A percentile compares a stretch with the other conserved stretches of the same genome.
These are phyloP conservation scores for Mycena rebaudengoi DNA, from an alignment of 768 basidiomycete species.

Conservation along the genomic window DNA sequence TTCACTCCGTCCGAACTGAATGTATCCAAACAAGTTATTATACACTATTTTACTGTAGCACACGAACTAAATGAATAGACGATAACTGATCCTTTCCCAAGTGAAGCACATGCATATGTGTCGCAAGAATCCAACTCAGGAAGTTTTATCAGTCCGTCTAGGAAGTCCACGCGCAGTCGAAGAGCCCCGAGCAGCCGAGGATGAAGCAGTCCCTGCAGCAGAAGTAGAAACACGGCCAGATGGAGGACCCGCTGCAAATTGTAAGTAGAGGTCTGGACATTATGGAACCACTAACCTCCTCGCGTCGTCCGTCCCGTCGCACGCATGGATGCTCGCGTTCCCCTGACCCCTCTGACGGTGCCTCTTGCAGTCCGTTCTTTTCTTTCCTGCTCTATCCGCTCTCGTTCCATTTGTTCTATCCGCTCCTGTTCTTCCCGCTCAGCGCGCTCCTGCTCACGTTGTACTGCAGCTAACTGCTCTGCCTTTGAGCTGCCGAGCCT, in stretches of 20 bases:
- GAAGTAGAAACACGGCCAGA: background rate
- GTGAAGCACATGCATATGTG: no score
- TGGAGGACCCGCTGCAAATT: background rate
- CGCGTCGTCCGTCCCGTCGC: constrained; percentile 49
- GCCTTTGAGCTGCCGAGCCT: constrained; percentile 54
- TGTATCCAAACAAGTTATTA: no score
- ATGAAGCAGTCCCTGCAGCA: background rate
- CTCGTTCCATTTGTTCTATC: constrained; percentile 58
- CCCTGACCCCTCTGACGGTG: constrained; percentile 74
- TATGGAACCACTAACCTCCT: constrained; percentile 41
- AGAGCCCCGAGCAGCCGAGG: constrained; percentile 1
- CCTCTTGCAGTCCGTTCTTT: constrained; percentile 56
- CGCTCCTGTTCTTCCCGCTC: no score
- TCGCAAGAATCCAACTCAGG: no score
- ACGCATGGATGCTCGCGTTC: constrained; percentile 72
- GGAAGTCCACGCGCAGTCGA: constrained; percentile 12
- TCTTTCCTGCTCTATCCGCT: constrained; percentile 53
- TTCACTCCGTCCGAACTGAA: no score
- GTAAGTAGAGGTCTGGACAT: background rate
- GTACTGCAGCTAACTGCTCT: constrained; percentile 48
- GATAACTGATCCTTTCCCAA: no score
- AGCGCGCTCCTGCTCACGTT: constrained; percentile 54
- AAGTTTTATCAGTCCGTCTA: constrained; percentile 8
- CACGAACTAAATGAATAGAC: no score
- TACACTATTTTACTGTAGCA: no score